phyloP scores from a whole-genome alignment of 2,329 filamentous ascomycete species.

The Alternaria postmessia region DNA sequence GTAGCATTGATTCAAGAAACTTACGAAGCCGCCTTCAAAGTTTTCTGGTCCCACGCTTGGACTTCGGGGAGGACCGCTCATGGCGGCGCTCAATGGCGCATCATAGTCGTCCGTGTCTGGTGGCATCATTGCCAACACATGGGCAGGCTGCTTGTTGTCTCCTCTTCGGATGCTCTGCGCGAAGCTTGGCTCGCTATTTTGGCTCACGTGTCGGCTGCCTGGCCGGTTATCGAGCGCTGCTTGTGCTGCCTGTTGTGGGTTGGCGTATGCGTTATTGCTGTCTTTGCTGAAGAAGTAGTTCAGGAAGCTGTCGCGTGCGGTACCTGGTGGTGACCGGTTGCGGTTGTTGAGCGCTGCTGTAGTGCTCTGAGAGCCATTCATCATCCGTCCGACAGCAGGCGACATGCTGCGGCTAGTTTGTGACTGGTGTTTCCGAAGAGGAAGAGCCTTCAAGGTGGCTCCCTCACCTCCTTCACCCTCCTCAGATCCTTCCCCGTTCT shows the following conservation, averaged over 20 bases:
- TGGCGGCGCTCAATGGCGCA: conserved; percentile 44
- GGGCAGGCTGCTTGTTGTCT: conserved; percentile 63
- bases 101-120: conserved; percentile 55
- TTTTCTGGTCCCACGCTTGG: conserved; percentile 12
- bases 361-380: conserved; percentile 67
- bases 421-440: conserved; percentile 66
- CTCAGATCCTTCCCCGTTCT: conserved; percentile 68
- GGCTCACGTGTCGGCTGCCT: conserved; percentile 74
- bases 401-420: conserved; percentile 81
- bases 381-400: conserved; percentile 71
- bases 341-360: conserved; percentile 71
- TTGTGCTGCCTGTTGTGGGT: conserved; percentile 54
- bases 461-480: conserved; percentile 67
- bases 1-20: conserved; percentile 39
- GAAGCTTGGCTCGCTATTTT: conserved; percentile 81
- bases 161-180: conserved; percentile 79
- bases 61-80: conserved; percentile 14
- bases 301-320: conserved; percentile 87
- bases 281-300: conserved; percentile 99
- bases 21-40: conserved; percentile 67
- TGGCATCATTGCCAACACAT: conserved; percentile 52
- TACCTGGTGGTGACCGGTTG: conserved; percentile 66
- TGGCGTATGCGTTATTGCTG: conserved; percentile 61
- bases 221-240: conserved; percentile 48
- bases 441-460: conserved; percentile 64